Percentiles rank a stretch among this genome's conserved stretches.
phyloP scores from a whole-genome alignment of 345 rosid species.

The Angophora floribunda region DNA sequence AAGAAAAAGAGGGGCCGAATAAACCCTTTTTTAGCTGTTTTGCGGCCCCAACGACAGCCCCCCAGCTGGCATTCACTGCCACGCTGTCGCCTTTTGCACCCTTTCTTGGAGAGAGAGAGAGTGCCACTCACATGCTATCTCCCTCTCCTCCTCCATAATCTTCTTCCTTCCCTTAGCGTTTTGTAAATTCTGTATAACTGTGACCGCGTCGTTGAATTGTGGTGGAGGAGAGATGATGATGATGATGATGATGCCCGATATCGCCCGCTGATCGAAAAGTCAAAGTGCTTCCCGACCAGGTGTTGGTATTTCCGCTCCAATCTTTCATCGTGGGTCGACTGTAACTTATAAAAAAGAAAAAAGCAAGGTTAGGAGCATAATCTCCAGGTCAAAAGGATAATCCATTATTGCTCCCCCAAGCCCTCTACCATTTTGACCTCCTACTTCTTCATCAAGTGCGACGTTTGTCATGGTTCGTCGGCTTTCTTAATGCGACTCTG shows the following conservation, averaged over 20 bases:
- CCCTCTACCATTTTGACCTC: not conserved
- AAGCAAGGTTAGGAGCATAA: not conserved
- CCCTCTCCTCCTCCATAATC: not conserved
- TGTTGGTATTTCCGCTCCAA: not conserved
- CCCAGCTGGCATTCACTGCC: conserved; percentile 4
- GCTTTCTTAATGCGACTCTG: not conserved
- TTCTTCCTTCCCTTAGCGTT: not conserved
- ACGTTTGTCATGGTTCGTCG: not conserved
- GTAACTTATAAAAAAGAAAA: not conserved
- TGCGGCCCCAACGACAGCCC: not conserved
- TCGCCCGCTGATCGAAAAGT: not conserved
- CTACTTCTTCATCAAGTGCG: not conserved
- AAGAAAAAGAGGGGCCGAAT: not conserved
- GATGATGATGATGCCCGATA: not conserved
- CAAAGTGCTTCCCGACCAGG: not conserved
- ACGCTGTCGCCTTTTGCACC: not conserved
- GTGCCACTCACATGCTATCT: not conserved
- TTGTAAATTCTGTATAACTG: not conserved
- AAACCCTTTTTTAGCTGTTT: not conserved
- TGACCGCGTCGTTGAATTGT: not conserved
- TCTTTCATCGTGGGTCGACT: not conserved
- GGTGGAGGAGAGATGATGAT: not conserved
- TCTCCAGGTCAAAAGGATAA: not conserved
- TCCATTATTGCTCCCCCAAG: not conserved
- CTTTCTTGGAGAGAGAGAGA: not conserved